phyloP scores from a whole-genome alignment of 768 basidiomycete genomes.

The Boletales sp. region DNA sequence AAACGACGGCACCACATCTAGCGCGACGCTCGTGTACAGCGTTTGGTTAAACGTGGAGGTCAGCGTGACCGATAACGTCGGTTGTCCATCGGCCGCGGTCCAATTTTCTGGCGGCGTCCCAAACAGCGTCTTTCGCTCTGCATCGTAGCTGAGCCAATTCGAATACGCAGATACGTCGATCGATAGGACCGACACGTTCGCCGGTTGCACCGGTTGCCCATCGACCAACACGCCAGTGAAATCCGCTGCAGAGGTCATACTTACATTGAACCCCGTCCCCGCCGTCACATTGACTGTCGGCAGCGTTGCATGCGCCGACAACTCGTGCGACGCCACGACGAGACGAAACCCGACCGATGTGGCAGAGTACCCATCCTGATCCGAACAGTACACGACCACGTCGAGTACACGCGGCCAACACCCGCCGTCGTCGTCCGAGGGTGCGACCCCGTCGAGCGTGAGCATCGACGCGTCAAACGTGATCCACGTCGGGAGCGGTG shows the following conservation, averaged over 20 bases:
- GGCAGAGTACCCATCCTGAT: conserved; percentile 69
- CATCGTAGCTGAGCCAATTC: conserved; percentile 62
- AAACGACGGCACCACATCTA: conserved; percentile 70
- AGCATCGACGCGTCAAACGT: conserved; percentile 60
- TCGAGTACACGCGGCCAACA: conserved; percentile 41
- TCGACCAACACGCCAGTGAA: conserved; percentile 65
- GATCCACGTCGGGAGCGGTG: conserved; percentile 73
- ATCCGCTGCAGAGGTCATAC: conserved; percentile 51
- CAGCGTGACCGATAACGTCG: conserved; percentile 57
- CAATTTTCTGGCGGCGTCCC: conserved; percentile 57
- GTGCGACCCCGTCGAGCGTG: conserved; percentile 79
- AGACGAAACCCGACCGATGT: conserved; percentile 58
- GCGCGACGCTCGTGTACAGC: conserved; percentile 55
- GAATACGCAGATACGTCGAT: conserved; percentile 58
- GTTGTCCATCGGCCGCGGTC: conserved; percentile 31
- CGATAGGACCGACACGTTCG: conserved; percentile 52
- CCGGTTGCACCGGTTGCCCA: conserved; percentile 50
- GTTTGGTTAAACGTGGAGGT: conserved; percentile 66
- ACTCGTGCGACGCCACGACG: conserved; percentile 64
- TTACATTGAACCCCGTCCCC: conserved; percentile 49
- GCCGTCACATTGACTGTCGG: conserved; percentile 72
- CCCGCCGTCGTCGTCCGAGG: conserved; percentile 37
- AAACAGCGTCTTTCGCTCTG: conserved; percentile 49
- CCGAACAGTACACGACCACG: conserved; percentile 65
- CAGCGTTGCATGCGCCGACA: conserved; percentile 48